Evolutionary conservation across 257 asterid genomes (phyloP).

Genomic region (Nicotiana noctiflora): DNA sequence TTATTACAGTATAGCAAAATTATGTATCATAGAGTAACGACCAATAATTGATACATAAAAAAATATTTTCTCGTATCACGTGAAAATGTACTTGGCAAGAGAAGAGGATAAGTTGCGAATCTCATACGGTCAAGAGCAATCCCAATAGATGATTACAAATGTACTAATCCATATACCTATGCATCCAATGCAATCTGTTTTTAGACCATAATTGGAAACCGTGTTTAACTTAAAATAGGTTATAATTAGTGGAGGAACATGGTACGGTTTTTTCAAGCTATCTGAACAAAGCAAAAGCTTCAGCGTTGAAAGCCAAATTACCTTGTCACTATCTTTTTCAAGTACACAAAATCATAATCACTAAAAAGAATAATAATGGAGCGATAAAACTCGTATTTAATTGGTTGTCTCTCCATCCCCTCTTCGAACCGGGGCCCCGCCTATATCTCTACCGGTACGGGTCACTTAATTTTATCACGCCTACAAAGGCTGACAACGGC

Average conservation of each 20-base stretch:
- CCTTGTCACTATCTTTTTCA: not conserved
- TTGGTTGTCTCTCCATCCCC: not conserved
- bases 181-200: not conserved
- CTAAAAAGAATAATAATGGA: too few species aligned
- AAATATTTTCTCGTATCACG: not conserved
- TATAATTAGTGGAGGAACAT: not conserved
- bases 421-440: too few species aligned
- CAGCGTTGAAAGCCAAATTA: not conserved
- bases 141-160: not conserved
- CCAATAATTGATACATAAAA: too few species aligned
- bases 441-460: not conserved
- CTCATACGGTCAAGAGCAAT: not conserved
- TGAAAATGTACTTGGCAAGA: not conserved
- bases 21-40: too few species aligned
- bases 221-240: not conserved
- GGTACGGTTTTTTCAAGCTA: not conserved
- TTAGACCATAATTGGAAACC: not conserved
- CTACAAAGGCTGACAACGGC: conserved; percentile 1
- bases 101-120: not conserved
- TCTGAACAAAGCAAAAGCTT: not conserved
- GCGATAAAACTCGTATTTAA: not conserved
- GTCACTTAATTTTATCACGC: not conserved
- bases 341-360: not conserved
- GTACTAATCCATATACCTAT: not conserved
- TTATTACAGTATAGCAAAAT: too few species aligned